phyloP scores from a whole-genome alignment of 495 filamentous ascomycete species.

The Penicillium canescens region DNA sequence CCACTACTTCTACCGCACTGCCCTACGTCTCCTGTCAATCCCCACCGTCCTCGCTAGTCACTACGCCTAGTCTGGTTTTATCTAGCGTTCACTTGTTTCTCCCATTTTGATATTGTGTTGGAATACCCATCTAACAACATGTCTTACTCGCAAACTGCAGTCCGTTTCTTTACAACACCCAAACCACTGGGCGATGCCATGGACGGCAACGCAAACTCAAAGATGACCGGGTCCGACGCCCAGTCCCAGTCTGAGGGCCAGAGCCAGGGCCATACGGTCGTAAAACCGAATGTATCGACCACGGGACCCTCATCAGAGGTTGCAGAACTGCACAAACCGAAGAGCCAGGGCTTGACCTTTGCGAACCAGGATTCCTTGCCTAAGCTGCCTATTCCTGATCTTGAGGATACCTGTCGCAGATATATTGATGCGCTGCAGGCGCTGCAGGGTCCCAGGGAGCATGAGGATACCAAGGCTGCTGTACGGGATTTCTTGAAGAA shows the following conservation, averaged over 20 bases:
- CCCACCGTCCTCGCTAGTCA: constrained; percentile 72
- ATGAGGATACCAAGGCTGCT: constrained; percentile 77
- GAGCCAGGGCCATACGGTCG: constrained; percentile 17
- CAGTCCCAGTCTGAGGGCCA: not conserved
- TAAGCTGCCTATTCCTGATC: constrained; percentile 92
- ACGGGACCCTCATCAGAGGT: constrained; percentile 9
- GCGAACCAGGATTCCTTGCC: constrained; percentile 85
- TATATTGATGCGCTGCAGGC: constrained; percentile 82
- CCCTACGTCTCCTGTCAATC: constrained; percentile 78
- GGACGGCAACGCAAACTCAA: constrained; percentile 19
- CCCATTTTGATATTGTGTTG: constrained; percentile 28
- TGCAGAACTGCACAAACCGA: constrained; percentile 18
- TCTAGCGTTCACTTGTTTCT: too few relatives aligned
- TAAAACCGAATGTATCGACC: constrained; percentile 24
- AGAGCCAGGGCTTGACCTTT: constrained; percentile 67
- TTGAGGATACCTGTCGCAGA: constrained; percentile 75
- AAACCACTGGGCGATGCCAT: constrained; percentile 59
- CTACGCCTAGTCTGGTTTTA: constrained; percentile 50
- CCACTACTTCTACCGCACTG: constrained; percentile 89
- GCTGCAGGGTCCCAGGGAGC: constrained; percentile 77
- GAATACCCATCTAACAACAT: constrained; percentile 42
- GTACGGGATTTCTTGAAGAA: constrained; percentile 81
- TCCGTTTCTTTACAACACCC: constrained; percentile 61
- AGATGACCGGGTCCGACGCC: constrained; percentile 41
- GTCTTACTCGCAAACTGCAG: constrained; percentile 47